Evolutionary conservation across 2,329 filamentous ascomycete species (phyloP), one percentile per base, ranked within the genome.

Genomic region (Colletotrichum orbiculare): DNA sequence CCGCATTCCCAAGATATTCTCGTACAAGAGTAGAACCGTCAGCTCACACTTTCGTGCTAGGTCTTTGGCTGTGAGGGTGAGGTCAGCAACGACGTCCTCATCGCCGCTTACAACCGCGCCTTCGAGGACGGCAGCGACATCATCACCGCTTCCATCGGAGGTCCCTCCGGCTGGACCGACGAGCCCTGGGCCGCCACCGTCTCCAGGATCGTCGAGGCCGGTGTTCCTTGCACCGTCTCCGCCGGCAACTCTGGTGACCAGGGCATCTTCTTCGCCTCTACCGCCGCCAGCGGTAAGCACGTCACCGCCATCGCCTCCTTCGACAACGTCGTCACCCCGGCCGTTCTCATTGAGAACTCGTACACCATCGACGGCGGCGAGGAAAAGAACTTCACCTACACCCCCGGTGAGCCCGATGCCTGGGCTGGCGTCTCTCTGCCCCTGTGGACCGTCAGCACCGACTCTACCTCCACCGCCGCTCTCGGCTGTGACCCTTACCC

Each of bases 91-190:
- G 87, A 89, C 64, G 77, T 89, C 8, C 73, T 90, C 55, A 86
- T 89, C 47, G 81, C 82, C 8, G 86, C 87, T 1, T 89, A 85
- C 71, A 83, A 86, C 74, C 81, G 80, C 70, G 88, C 88, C 0
- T 88, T 83, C 68, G 82, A 89, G 70, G 86, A 82, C n/a, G 85
- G 85, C 39, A 82, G 82, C 41, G 77, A 87, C 69, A 83, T 88
- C 67, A 87, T 88, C 71, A 85, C 83, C 2, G 79, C 83, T 1
- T 86, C 84, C 3, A 81, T 87, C 47, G 84, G 85, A n/a, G 79
- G 79, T 0, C 69, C 80, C 0, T 79, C 77, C 0, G 85, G 85
- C 11, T 88, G 84, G 84, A 76, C 79, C 2, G 82, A 85, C 66
- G 81, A 84, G 12, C 79, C 83, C 0, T 84, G 80, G 81, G 78